Base-by-base conservation (phyloP, 2,329 filamentous ascomycete species). In the Chaetomiaceae sp. region DNA sequence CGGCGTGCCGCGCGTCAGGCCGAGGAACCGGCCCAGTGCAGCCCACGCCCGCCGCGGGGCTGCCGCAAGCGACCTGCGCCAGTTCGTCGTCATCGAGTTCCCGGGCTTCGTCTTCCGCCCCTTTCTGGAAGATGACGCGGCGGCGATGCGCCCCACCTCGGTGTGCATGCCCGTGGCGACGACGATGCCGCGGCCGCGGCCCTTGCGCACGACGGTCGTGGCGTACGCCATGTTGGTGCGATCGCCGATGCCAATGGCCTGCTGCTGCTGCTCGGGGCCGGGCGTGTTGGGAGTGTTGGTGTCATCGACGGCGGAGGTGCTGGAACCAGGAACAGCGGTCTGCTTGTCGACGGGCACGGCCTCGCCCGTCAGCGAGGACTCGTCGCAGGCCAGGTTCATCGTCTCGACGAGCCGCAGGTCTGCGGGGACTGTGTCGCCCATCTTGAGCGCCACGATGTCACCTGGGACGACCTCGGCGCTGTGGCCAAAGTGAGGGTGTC, bases 361-460 rank as follows among this genome's bases (percentile, higher is more conserved):
- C 64, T 90, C 86, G 58, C 86, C 86, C 6, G 86, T 89, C 36
- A 89, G 74, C 40, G 85, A 79, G 37, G 83, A 82, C 64, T 89
- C 85, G 56, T 95, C 88, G 59, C 84, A 88, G 51, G 81, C 80
- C 37, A 89, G 73, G 62, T 93, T 91, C 77, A 90, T 86, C 49
- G 76, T 78, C 58, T 88, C 82, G 55, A 86, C 75, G 17, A 84
- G 65, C 45, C 83, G 79, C 33, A 88, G 63, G 59, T 89, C 85
- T 30, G 85, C 85, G 9, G 85, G 84, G 33, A 88, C 76, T 4
- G 83, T 86, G 62, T 88, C 84, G 49, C 85, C 85, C 65, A 79
- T 84, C 67, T 78, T 83, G 57, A 83, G 71, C 30, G 76, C 67
- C 49, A 83, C 71, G 47, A 88, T 72, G 52, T 89, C 85, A 34